A percentile compares a stretch with the other conserved stretches of the same genome.
Evolutionary conservation across 1,139 yeast species (phyloP).

Genomic region (Sugiyamaella xylanicola): DNA sequence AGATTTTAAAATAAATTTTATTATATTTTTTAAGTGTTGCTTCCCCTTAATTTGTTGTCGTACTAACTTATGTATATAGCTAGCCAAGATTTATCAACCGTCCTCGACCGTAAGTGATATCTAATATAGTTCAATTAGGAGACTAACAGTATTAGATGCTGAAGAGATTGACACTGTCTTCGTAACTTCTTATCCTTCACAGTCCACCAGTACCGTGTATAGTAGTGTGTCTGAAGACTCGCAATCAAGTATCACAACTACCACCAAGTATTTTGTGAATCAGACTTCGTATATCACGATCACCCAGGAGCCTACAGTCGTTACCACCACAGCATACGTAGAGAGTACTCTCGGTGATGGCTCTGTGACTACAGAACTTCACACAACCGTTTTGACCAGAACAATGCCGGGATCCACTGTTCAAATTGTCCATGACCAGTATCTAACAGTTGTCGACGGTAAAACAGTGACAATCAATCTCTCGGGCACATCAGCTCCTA

Average conservation of each 20-base stretch:
- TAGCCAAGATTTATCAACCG: neutral
- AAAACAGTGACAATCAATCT: conserved; percentile 12
- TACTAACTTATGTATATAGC: neutral
- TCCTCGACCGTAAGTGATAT: neutral
- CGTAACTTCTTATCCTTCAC: conserved; percentile 5
- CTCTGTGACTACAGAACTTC: neutral
- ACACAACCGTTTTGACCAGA: neutral
- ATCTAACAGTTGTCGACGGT: conserved; percentile 3
- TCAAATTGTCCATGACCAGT: conserved; percentile 1
- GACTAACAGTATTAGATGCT: conserved; percentile 13
- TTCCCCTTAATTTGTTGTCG: neutral
- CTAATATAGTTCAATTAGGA: no score
- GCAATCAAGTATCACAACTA: neutral
- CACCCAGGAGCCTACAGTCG: neutral
- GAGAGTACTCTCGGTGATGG: conserved; percentile 8
- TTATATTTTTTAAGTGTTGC: neutral
- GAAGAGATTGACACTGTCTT: conserved; percentile 7
- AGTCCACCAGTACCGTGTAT: neutral
- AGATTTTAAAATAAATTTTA: conserved; percentile 4
- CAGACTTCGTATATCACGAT: conserved; percentile 2
- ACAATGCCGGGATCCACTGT: conserved; percentile 7
- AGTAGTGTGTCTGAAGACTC: neutral
- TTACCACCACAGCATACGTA: neutral
- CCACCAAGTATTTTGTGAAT: neutral
- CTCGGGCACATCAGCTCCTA: neutral